A percentile compares a stretch with the other conserved stretches of the same genome.
phyloP scores from a whole-genome alignment of 2,329 filamentous ascomycete species.

The Penicillium verrucosum region DNA sequence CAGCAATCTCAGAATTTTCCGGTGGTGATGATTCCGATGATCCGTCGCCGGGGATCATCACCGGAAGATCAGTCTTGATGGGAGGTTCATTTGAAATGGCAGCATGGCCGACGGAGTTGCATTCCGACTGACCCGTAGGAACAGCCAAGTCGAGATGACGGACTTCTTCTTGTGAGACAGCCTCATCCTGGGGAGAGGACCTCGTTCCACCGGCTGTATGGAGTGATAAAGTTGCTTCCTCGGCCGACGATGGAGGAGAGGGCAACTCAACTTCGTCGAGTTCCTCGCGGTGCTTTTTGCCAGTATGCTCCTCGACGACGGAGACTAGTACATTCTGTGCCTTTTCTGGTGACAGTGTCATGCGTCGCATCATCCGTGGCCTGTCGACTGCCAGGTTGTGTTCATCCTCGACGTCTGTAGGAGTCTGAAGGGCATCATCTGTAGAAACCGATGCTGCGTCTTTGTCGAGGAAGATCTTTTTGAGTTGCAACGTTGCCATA shows the following conservation, averaged over 20 bases:
- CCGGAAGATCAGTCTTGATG: conserved; percentile 8
- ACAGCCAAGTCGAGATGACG: conserved; percentile 62
- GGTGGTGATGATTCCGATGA: conserved; percentile 8
- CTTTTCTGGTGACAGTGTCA: conserved; percentile 58
- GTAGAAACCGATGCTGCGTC: conserved; percentile 71
- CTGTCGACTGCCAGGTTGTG: conserved; percentile 29
- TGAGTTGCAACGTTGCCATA: conserved; percentile 85
- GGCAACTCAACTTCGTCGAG: conserved; percentile 12
- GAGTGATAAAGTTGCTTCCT: conserved; percentile 20
- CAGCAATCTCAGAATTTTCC: conserved; percentile 7
- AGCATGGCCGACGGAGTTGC: conserved; percentile 9
- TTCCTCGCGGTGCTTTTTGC: conserved; percentile 31
- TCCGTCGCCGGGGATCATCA: conserved; percentile 8
- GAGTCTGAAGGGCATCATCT: conserved; percentile 59
- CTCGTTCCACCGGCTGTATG: conserved; percentile 17
- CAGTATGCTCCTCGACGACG: conserved; percentile 62
- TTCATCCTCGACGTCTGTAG: conserved; percentile 36
- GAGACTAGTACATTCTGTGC: conserved; percentile 62
- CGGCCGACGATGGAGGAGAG: conserved; percentile 18
- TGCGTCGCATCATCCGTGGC: conserved; percentile 36
- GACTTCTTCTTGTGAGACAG: conserved; percentile 51
- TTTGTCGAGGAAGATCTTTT: conserved; percentile 88
- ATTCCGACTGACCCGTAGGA: conserved; percentile 28
- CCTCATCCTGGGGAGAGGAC: conserved; percentile 23
- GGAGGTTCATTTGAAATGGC: conserved; percentile 8